phyloP scores from a whole-genome alignment of 192 early-diverging fungal species.

The Radiomyces spectabilis region DNA sequence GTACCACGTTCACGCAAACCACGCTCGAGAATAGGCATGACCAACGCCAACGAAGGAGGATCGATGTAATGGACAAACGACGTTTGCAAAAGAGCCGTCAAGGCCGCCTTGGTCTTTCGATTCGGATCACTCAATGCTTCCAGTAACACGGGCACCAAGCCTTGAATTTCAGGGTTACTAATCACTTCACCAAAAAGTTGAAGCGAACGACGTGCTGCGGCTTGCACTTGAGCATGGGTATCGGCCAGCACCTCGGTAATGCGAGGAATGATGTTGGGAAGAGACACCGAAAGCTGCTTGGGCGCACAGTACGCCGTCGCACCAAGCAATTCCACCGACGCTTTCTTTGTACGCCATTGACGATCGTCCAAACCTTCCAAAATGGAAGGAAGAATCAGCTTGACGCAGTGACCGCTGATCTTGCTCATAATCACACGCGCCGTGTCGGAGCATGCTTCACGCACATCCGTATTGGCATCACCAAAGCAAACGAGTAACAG shows the following conservation, averaged over 20 bases:
- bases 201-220: constrained; percentile 78
- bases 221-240: constrained; percentile 86
- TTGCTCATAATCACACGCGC: constrained; percentile 91
- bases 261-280: constrained; percentile 89
- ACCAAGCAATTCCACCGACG: constrained; percentile 87
- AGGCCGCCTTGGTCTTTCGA: constrained; percentile 70
- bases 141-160: constrained; percentile 79
- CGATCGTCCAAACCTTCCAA: constrained; percentile 82
- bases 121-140: constrained; percentile 87
- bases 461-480: constrained; percentile 76
- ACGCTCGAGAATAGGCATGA: constrained; percentile 91
- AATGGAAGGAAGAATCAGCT: constrained; percentile 87
- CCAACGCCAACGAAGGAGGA: constrained; percentile 87
- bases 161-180: constrained; percentile 96
- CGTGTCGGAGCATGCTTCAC: constrained; percentile 86
- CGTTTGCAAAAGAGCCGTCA: constrained; percentile 82
- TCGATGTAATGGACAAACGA: constrained; percentile 99
- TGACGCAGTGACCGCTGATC: constrained; percentile 93
- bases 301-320: constrained; percentile 96
- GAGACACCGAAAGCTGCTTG: constrained; percentile 82
- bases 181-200: constrained; percentile 91
- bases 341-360: constrained; percentile 97
- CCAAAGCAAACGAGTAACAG: constrained; percentile 81
- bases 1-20: constrained; percentile 86
- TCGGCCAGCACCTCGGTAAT: constrained; percentile 90